Base-by-base conservation (phyloP, 805 yeast species). In the Saccharomycopsis synnaedendra region DNA sequence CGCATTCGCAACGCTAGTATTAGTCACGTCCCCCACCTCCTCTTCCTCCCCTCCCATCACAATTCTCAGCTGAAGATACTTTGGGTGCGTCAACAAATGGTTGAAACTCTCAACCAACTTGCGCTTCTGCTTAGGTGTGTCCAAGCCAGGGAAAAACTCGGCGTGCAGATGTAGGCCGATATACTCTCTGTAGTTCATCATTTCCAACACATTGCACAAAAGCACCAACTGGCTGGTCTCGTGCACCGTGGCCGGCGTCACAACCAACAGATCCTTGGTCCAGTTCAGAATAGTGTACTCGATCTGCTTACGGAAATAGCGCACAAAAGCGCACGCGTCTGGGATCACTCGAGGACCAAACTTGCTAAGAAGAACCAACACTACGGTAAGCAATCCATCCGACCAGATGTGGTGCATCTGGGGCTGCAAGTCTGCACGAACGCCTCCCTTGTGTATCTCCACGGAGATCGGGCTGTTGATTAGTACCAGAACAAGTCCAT, bases 1-100 rank as follows among this genome's bases (percentile, higher is more conserved):
- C 27, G 8, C 19, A 19, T 32, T 39, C 5, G 37, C 6, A 10
- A 30, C 19, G n/a, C 11, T 30, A n/a, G 39, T 5, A 29, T 30
- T 31, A n/a, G 28, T 3, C 43, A 64, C 67, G 27, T 63, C 76
- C 3, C 66, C 66, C 47, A 77, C 80, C 37, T 78, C 62, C 39
- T 74, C 69, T 56, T 77, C 83, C 55, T 85, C 93, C 42, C 83
- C 90, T 19, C 81, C 72, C 3, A 89, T 76, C 2, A 74, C 69
- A 3, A 85, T 71, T 55, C 93, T 68, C 4, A 89, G 75, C 4
- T 84, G 72, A 52, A 89, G 66, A 55, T 80, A 88, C 61, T 86
- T 87, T 9, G 95, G 96, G 63, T 89, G 97, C 31, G 89, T 81
- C 52, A 86, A 69, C 39, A 89, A 69, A 55, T 86, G 85, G 47